These are phyloP conservation scores for Coemansia erecta DNA, from an alignment of 192 early-diverging fungal genomes.

Conservation along the genomic window DNA sequence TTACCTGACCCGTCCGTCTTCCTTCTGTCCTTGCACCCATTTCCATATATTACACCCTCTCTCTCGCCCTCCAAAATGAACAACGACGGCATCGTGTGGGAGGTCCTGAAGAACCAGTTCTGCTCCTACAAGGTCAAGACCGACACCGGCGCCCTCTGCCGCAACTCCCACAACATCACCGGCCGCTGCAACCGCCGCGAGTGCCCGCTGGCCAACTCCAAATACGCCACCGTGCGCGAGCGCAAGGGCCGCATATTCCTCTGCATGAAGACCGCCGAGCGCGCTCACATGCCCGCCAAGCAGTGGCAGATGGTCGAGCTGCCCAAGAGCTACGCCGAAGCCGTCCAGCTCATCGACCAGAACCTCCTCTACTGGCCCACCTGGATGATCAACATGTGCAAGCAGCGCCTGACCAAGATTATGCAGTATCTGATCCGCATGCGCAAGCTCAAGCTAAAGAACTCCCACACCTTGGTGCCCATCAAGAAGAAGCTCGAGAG, in stretches of 20 bases:
- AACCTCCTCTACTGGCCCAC: slow-evolving; percentile 90
- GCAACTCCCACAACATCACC: slow-evolving; percentile 94
- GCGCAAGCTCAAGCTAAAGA: slow-evolving; percentile 84
- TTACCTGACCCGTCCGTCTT: too few relatives aligned
- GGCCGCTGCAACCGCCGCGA: slow-evolving; percentile 93
- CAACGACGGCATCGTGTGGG: slow-evolving; percentile 88
- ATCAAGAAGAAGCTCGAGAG: slow-evolving; percentile 95
- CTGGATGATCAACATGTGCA: slow-evolving; percentile 92
- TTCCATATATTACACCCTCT: too few relatives aligned
- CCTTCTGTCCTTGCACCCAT: too few relatives aligned
- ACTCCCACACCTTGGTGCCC: slow-evolving; percentile 70
- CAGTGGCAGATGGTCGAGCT: slow-evolving; percentile 91
- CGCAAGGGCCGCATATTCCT: slow-evolving; percentile 79
- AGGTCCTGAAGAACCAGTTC: slow-evolving; percentile 93
- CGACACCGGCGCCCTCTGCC: slow-evolving; percentile 84
- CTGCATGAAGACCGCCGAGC: slow-evolving; percentile 93
- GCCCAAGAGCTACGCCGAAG: slow-evolving; percentile 86
- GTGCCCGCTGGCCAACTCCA: slow-evolving; percentile 92
- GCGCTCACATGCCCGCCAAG: slow-evolving; percentile 89
- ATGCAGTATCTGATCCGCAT: slow-evolving; percentile 95
- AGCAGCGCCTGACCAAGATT: slow-evolving; percentile 93
- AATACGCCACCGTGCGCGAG: slow-evolving; percentile 94
- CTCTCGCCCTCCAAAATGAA: slow-evolving; percentile 25
- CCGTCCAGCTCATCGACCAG: slow-evolving; percentile 82
- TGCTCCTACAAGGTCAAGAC: slow-evolving; percentile 99